These are phyloP conservation scores for Phytopythium kandeliae DNA, from an alignment of 352 stramenopile species.

Conservation along the genomic window DNA sequence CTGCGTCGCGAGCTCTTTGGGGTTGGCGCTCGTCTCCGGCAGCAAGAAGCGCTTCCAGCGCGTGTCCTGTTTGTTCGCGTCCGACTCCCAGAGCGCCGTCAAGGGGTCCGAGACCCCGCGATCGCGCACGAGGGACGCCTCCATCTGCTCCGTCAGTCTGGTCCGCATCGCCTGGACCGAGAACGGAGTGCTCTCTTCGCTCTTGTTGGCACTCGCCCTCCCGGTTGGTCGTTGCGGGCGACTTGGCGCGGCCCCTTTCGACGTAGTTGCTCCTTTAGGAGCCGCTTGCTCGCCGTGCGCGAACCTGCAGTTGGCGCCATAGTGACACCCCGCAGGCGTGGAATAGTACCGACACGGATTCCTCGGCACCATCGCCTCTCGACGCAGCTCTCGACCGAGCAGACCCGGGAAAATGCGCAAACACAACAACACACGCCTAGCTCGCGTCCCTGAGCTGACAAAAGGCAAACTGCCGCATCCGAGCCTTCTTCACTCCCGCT, in stretches of 20 bases:
- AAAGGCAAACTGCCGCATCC: not conserved
- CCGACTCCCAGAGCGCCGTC: slow-evolving; percentile 18
- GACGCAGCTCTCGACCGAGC: too few species aligned
- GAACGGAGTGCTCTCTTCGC: too few species aligned
- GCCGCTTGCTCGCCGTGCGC: slow-evolving; percentile 2
- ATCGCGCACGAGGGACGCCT: slow-evolving; percentile 9
- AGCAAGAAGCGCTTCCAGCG: slow-evolving; percentile 30
- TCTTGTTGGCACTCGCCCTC: not conserved
- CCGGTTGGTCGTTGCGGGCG: too few species aligned
- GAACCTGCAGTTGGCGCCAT: slow-evolving; percentile 1
- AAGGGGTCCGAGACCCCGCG: slow-evolving; percentile 19
- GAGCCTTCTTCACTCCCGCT: too few species aligned
- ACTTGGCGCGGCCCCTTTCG: too few species aligned
- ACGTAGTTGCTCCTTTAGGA: too few species aligned
- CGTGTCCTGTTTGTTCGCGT: slow-evolving; percentile 11
- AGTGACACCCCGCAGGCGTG: not conserved
- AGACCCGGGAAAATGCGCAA: too few species aligned
- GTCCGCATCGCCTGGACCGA: slow-evolving; percentile 12
- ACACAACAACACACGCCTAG: too few species aligned
- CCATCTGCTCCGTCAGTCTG: slow-evolving; percentile 18
- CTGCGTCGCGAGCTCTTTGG: slow-evolving; percentile 21
- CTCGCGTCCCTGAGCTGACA: too few species aligned
- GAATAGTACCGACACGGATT: not conserved
- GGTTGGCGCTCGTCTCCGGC: slow-evolving; percentile 6
- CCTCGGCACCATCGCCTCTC: not conserved